Percentiles rank a stretch among this genome's conserved stretches.
These are phyloP conservation scores for Oryza meyeriana DNA, from an alignment of 176 grass and related monocot genomes.

Conservation along the genomic window DNA sequence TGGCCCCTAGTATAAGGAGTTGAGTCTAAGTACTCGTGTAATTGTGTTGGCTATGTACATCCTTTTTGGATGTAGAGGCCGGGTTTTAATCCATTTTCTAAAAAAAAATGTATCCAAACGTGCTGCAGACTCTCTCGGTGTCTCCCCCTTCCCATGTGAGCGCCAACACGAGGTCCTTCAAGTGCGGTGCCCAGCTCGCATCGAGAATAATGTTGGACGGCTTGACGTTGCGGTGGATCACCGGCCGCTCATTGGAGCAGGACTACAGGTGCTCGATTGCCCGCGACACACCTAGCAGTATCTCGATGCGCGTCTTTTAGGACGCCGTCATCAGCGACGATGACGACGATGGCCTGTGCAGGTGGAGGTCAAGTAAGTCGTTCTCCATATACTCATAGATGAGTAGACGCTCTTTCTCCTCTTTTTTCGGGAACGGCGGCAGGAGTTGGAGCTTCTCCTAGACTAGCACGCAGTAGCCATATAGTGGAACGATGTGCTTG, in stretches of 20 bases:
- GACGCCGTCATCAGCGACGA: conserved; percentile 30
- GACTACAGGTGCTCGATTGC: conserved; percentile 54
- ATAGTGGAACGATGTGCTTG: background rate
- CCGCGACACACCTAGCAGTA: conserved; percentile 40
- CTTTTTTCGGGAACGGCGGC: no score
- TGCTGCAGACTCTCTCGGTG: no score
- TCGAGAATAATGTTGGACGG: conserved; percentile 53
- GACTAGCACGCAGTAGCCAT: background rate
- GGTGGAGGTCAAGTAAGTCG: conserved; percentile 28
- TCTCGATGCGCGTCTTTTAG: conserved; percentile 48
- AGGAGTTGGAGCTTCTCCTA: no score
- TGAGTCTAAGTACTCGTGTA: no score
- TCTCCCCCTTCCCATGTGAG: background rate
- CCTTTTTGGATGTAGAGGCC: no score
- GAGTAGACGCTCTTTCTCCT: no score
- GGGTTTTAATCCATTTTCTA: no score
- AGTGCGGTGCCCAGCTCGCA: background rate
- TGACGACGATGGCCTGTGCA: conserved; percentile 1
- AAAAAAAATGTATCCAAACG: no score
- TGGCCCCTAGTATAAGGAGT: no score
- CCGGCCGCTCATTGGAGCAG: conserved; percentile 37
- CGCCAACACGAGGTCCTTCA: background rate
- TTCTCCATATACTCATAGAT: background rate
- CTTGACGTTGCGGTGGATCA: conserved; percentile 63
- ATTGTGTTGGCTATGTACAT: no score